A percentile compares a stretch with the other conserved stretches of the same genome.
These are phyloP conservation scores for Thyridium curvatum DNA, from an alignment of 2,329 filamentous ascomycete species.

Conservation along the genomic window DNA sequence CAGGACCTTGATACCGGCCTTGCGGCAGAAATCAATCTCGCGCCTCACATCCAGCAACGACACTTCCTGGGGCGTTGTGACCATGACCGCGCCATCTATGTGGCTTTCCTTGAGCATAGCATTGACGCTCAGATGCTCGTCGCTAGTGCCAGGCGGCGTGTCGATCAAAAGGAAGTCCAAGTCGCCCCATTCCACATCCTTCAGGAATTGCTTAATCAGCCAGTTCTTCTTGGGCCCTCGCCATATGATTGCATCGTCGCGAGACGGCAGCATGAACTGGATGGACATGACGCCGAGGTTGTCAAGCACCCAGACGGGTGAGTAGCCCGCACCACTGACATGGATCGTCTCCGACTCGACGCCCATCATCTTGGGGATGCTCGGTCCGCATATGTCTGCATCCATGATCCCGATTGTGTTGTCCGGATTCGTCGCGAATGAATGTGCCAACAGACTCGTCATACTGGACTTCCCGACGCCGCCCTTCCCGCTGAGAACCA, in stretches of 20 bases:
- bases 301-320: constrained; percentile 90
- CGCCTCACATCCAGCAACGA: constrained; percentile 88
- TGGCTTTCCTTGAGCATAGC: constrained; percentile 84
- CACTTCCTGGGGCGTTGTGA: constrained; percentile 95
- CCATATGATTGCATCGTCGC: constrained; percentile 96
- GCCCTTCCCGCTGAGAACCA: constrained; percentile 90
- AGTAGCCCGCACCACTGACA: constrained; percentile 82
- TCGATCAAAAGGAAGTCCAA: constrained; percentile 91
- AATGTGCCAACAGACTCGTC: constrained; percentile 79
- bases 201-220: constrained; percentile 94
- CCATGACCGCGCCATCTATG: constrained; percentile 86
- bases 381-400: constrained; percentile 93
- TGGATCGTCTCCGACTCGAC: constrained; percentile 93
- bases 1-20: constrained; percentile 82
- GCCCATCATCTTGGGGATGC: constrained; percentile 98
- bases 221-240: constrained; percentile 98
- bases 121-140: constrained; percentile 94
- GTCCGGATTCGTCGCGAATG: constrained; percentile 75
- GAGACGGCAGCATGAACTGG: constrained; percentile 93
- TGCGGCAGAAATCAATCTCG: constrained; percentile 95
- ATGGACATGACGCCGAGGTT: constrained; percentile 96
- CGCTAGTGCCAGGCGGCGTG: constrained; percentile 89
- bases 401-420: constrained; percentile 92
- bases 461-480: constrained; percentile 97
- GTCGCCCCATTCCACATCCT: constrained; percentile 96